Evolutionary conservation across 169 alveolate genomes (phyloP).

Genomic region (Plasmodium coatneyi): DNA sequence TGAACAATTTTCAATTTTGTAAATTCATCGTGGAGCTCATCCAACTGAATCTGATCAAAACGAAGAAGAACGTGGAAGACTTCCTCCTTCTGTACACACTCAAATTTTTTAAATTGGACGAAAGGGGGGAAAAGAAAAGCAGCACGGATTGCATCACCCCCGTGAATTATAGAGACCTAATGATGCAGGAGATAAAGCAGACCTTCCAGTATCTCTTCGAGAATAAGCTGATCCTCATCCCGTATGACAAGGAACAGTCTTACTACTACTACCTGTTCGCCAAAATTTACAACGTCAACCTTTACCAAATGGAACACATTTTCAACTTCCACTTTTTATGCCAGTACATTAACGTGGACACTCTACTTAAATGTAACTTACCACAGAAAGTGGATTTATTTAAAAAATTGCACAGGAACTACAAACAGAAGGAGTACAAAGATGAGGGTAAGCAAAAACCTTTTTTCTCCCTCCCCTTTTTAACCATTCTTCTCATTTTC

Average conservation of each 20-base stretch:
- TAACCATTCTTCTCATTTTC: slow-evolving; percentile 43
- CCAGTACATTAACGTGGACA: slow-evolving; percentile 16
- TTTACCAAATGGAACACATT: background rate
- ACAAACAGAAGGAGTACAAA: background rate
- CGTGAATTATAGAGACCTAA: background rate
- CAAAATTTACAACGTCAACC: slow-evolving; percentile 3
- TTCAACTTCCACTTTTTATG: slow-evolving; percentile 25
- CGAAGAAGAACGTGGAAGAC: slow-evolving; percentile 31
- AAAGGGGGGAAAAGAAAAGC: background rate
- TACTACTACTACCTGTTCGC: slow-evolving; percentile 34
- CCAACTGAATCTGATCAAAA: slow-evolving; percentile 36
- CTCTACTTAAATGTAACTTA: slow-evolving; percentile 14
- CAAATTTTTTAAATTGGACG: slow-evolving; percentile 27
- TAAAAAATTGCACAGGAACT: slow-evolving; percentile 28
- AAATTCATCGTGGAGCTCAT: slow-evolving; percentile 41
- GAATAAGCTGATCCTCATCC: slow-evolving; percentile 49
- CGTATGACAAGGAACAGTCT: slow-evolving; percentile 22
- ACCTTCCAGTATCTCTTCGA: slow-evolving; percentile 48
- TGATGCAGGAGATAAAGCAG: slow-evolving; percentile 25
- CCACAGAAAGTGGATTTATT: slow-evolving; percentile 17
- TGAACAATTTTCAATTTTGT: slow-evolving; percentile 29
- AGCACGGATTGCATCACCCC: background rate
- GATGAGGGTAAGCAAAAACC: background rate
- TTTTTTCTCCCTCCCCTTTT: slow-evolving; percentile 27
- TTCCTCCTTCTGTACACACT: slow-evolving; percentile 15